phyloP scores from a whole-genome alignment of 164 flowering plant genomes.

The Annona squamosa region DNA sequence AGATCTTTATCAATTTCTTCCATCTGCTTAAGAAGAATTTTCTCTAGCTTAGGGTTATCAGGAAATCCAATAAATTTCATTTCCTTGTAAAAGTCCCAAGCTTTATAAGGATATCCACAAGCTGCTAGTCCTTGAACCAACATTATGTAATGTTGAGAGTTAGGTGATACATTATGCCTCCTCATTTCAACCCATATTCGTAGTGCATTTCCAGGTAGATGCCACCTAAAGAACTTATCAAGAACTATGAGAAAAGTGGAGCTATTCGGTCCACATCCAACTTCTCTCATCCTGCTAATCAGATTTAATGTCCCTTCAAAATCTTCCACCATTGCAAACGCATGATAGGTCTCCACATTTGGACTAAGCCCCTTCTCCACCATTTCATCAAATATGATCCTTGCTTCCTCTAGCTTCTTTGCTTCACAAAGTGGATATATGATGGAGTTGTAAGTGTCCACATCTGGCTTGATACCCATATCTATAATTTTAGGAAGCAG shows the following conservation, averaged over 20 bases:
- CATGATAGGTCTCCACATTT: slow-evolving; percentile 60
- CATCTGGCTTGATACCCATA: slow-evolving; percentile 51
- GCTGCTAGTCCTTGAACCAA: slow-evolving; percentile 51
- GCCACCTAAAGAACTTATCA: slow-evolving; percentile 34
- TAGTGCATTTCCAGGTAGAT: slow-evolving; percentile 54
- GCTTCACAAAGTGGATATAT: slow-evolving; percentile 73
- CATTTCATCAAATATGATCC: slow-evolving; percentile 48
- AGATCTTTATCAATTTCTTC: slow-evolving; percentile 9
- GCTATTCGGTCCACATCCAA: slow-evolving; percentile 43
- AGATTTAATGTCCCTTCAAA: slow-evolving; percentile 48
- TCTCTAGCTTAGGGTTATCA: slow-evolving; percentile 63
- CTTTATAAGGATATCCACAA: slow-evolving; percentile 49
- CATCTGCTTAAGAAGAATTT: slow-evolving; percentile 30
- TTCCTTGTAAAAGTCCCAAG: slow-evolving; percentile 54
- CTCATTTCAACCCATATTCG: slow-evolving; percentile 63
- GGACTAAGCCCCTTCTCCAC: slow-evolving; percentile 39
- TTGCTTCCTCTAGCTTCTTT: slow-evolving; percentile 55
- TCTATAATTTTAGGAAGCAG: slow-evolving; percentile 51
- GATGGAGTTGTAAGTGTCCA: slow-evolving; percentile 53
- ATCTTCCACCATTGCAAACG: slow-evolving; percentile 40
- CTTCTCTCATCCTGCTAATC: slow-evolving; percentile 49
- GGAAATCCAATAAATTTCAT: slow-evolving; percentile 50
- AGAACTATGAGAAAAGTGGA: slow-evolving; percentile 54
- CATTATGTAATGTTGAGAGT: slow-evolving; percentile 39
- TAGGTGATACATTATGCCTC: slow-evolving; percentile 36